Evolutionary conservation across 164 flowering plant species (phyloP), one percentile per base, ranked within the genome.

Genomic region (Houttuynia cordata): DNA sequence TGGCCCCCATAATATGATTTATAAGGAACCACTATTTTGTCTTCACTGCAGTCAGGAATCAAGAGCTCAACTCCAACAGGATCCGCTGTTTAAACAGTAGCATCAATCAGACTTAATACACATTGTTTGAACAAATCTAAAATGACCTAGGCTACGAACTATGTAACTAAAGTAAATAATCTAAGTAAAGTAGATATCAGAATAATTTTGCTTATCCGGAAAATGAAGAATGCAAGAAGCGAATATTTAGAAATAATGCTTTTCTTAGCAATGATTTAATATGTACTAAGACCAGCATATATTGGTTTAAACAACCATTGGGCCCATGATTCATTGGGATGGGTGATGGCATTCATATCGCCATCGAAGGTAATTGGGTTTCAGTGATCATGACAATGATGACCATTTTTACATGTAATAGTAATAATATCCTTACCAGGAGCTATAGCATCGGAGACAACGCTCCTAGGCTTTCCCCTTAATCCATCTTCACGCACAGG

Each of bases 1-100:
- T 75, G 69, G 52, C 99, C 99, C 56, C 99, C 99, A 74, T 82
- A 91, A 72, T 94, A 94, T 53, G 62, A 75, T 65, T 77, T 88
- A 49, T 61, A 68, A 18, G 96, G 97, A 67, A 91, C 70, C 45
- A 85, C 80, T 66, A 79, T 83, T 55, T 71, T 57, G 49, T 77
- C 83, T 78, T 94, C 91, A 58, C 69, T 75, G 77, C 97, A 85
- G 58, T 77, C 80, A 51, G 89, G 86, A 74, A 91, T 74, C 18
- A 67, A 51, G 59, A 94, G 86, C 22, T 85, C 86, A 62, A 87
- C 17, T 24, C 96, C 97, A 55, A 76, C 59, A 64, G 99, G 99
- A 57, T 91, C 88, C 68, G 89, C 99, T 94, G 86, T 62, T 57
- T 13, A 59, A 65, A 45, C 50, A 74, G 61, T 24, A 64, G 9